Conservation (phyloP, 2,329 filamentous ascomycete genomes). For the Berkeleyomyces rouxiae region DNA sequence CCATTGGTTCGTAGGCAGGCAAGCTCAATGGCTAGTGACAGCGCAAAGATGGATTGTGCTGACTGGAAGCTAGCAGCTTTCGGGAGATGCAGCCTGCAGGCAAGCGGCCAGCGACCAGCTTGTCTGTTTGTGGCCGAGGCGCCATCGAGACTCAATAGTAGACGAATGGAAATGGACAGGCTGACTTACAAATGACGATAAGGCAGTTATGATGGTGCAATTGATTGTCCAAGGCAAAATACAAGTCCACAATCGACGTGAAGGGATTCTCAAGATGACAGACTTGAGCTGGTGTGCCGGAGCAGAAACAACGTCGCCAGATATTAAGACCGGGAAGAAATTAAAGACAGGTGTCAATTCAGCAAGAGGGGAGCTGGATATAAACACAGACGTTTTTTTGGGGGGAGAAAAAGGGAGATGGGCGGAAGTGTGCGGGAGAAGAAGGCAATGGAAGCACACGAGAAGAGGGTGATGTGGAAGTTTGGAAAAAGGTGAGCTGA, state of each 20-base stretch:
- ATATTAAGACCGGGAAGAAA: not conserved
- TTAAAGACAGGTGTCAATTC: slow-evolving; percentile 1
- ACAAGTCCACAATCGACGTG: not conserved
- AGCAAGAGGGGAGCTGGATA: slow-evolving; percentile 5
- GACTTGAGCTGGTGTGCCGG: not conserved
- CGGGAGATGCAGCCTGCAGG: not conserved
- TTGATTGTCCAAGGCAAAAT: not conserved
- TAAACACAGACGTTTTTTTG: not conserved
- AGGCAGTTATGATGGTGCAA: not conserved
- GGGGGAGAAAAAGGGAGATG: slow-evolving; percentile 3
- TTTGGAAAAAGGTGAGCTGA: not conserved
- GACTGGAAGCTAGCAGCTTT: too few species aligned
- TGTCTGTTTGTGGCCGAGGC: not conserved
- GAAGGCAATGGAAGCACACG: slow-evolving; percentile 3
- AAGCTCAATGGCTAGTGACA: too few species aligned
- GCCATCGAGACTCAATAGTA: not conserved
- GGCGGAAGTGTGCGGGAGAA: not conserved
- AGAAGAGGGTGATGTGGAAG: slow-evolving; percentile 15
- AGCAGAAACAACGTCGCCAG: not conserved
- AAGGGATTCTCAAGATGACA: not conserved
- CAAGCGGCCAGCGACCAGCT: not conserved
- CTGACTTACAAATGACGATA: slow-evolving; percentile 3
- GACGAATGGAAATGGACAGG: not conserved
- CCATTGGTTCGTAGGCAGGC: not conserved
- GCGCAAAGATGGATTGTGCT: too few species aligned